Percentiles rank a stretch among this genome's conserved stretches.
phyloP scores from a whole-genome alignment of 73 alveolate genomes.

The Diophrys sp. region DNA sequence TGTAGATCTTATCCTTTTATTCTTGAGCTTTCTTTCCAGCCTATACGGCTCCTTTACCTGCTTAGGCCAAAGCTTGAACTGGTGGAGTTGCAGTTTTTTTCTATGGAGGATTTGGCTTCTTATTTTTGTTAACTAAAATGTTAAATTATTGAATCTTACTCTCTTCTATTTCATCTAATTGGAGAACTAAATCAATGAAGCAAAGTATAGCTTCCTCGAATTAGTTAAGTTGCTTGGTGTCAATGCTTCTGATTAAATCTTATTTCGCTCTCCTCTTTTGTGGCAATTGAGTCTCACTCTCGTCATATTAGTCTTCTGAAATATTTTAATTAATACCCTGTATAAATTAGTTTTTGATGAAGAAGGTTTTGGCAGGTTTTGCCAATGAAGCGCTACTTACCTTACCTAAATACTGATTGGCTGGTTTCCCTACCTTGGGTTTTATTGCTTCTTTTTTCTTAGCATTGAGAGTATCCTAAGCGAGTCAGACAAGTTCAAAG shows the following conservation, averaged over 20 bases:
- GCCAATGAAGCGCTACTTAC: no score
- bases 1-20: not conserved
- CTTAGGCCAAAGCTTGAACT: not conserved
- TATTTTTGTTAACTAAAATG: no score
- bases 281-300: conserved; percentile 14
- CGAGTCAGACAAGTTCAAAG: no score
- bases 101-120: not conserved
- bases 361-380: no score
- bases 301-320: no score
- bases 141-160: no score
- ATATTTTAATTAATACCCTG: no score
- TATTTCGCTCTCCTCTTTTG: conserved; percentile 5
- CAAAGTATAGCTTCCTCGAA: not conserved
- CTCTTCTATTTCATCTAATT: not conserved
- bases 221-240: not conserved
- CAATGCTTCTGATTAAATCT: not conserved
- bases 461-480: no score
- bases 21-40: not conserved
- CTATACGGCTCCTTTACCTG: not conserved
- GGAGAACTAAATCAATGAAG: not conserved
- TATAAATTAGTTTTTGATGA: no score
- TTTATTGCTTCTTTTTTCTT: no score
- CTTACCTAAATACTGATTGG: no score
- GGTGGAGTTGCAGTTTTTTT: not conserved
- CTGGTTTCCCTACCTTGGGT: no score